phyloP scores from a whole-genome alignment of 148 eudicot genomes.

The Rhododendron molle region DNA sequence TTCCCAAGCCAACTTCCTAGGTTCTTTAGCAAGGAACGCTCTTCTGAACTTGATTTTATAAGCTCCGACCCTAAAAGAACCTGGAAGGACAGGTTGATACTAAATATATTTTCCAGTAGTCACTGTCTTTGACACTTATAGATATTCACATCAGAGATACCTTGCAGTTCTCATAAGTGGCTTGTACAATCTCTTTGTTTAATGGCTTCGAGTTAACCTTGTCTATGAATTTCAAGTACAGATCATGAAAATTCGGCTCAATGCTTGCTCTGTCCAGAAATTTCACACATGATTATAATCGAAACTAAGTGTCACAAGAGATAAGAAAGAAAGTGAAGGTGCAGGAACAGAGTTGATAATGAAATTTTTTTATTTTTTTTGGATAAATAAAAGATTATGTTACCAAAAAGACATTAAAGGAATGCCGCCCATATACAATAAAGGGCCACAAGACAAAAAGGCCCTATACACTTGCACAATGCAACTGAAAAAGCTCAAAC shows the following conservation, averaged over 20 bases:
- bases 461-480: no score
- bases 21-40: conserved; percentile 90
- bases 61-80: conserved; percentile 93
- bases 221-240: conserved; percentile 88
- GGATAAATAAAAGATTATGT: no score
- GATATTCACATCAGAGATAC: conserved; percentile 23
- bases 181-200: conserved; percentile 67
- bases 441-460: no score
- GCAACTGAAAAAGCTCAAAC: no score
- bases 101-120: conserved; percentile 2
- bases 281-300: neutral
- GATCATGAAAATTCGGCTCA: conserved; percentile 90
- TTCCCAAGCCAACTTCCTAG: conserved; percentile 99
- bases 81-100: conserved; percentile 24
- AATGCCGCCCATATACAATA: no score
- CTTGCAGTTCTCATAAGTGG: conserved; percentile 95
- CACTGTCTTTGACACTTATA: neutral
- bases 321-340: neutral
- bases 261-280: conserved; percentile 75
- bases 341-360: neutral
- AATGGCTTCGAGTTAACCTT: conserved; percentile 69
- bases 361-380: neutral
- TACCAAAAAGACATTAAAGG: no score
- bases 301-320: conserved; percentile 12
- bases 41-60: conserved; percentile 94